Conservation (phyloP, 2,329 filamentous ascomycete genomes). For the Cercospora sp. region DNA sequence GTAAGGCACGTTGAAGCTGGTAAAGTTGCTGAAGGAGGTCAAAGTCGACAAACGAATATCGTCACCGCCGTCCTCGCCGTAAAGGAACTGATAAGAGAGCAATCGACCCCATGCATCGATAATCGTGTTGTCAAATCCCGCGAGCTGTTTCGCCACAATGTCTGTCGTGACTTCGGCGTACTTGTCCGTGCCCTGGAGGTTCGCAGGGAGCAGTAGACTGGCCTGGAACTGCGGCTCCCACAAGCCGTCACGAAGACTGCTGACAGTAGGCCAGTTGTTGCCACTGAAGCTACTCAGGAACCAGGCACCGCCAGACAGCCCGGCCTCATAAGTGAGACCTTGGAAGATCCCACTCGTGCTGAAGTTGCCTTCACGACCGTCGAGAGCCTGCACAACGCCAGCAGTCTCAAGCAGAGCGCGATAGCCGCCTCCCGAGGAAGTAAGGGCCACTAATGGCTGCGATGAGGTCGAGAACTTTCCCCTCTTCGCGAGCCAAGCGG, state of each 20-base stretch:
- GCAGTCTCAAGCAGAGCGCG: conserved; percentile 44
- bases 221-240: conserved; percentile 46
- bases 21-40: conserved; percentile 44
- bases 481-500: conserved; percentile 44
- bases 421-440: conserved; percentile 48
- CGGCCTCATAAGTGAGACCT: conserved; percentile 49
- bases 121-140: conserved; percentile 45
- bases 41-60: conserved; percentile 40
- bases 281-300: conserved; percentile 48
- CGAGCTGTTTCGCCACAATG: conserved; percentile 40
- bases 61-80: conserved; percentile 43
- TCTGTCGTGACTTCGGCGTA: conserved; percentile 40
- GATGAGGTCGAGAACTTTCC: conserved; percentile 40
- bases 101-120: conserved; percentile 46
- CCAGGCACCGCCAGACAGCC: conserved; percentile 50
- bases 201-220: conserved; percentile 42
- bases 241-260: conserved; percentile 41
- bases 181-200: conserved; percentile 29
- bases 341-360: conserved; percentile 48
- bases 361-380: conserved; percentile 45
- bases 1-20: conserved; percentile 43
- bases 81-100: conserved; percentile 44
- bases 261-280: conserved; percentile 51
- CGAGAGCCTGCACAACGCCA: conserved; percentile 48
- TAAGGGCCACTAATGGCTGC: conserved; percentile 46